These are phyloP conservation scores for Setaria italica DNA, from an alignment of 202 grass and related monocot species.

Conservation along the genomic window DNA sequence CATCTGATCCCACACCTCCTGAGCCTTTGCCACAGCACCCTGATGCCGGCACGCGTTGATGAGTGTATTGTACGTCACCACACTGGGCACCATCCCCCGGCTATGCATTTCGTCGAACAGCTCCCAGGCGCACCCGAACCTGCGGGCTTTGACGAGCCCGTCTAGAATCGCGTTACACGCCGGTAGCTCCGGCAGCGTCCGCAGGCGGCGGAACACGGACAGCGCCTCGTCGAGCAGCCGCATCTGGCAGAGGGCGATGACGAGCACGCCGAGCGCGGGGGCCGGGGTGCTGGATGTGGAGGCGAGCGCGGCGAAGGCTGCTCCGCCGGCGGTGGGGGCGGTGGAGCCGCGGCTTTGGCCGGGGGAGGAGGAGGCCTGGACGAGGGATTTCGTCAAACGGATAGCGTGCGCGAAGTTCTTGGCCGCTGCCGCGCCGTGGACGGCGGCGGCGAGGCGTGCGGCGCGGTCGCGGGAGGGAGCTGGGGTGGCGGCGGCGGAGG, in stretches of 20 bases:
- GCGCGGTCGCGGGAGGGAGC: slow-evolving; percentile 7
- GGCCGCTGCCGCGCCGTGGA: slow-evolving; percentile 43
- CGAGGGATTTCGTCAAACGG: slow-evolving; percentile 65
- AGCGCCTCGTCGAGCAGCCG: slow-evolving; percentile 48
- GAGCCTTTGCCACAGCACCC: slow-evolving; percentile 44
- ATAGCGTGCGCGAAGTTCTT: slow-evolving; percentile 57
- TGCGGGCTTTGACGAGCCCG: slow-evolving; percentile 44
- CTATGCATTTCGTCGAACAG: slow-evolving; percentile 60
- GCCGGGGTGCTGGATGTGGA: slow-evolving; percentile 41
- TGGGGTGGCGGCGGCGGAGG: background rate
- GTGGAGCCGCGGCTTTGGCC: background rate
- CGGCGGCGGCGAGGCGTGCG: slow-evolving; percentile 39
- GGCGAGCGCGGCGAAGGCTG: slow-evolving; percentile 41
- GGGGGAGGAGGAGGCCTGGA: slow-evolving; percentile 42
- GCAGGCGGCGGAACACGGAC: slow-evolving; percentile 48
- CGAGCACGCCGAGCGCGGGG: slow-evolving; percentile 56
- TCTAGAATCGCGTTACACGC: slow-evolving; percentile 55
- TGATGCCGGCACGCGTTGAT: slow-evolving; percentile 53
- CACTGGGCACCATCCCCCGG: slow-evolving; percentile 46
- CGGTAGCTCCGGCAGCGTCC: slow-evolving; percentile 40
- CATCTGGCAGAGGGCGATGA: slow-evolving; percentile 61
- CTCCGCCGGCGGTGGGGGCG: background rate
- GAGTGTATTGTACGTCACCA: slow-evolving; percentile 63
- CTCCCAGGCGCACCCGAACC: slow-evolving; percentile 40
- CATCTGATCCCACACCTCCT: slow-evolving; percentile 59